Evolutionary conservation across 2,329 filamentous ascomycete genomes (phyloP).

Genomic region (Tolypocladium endophyticum): DNA sequence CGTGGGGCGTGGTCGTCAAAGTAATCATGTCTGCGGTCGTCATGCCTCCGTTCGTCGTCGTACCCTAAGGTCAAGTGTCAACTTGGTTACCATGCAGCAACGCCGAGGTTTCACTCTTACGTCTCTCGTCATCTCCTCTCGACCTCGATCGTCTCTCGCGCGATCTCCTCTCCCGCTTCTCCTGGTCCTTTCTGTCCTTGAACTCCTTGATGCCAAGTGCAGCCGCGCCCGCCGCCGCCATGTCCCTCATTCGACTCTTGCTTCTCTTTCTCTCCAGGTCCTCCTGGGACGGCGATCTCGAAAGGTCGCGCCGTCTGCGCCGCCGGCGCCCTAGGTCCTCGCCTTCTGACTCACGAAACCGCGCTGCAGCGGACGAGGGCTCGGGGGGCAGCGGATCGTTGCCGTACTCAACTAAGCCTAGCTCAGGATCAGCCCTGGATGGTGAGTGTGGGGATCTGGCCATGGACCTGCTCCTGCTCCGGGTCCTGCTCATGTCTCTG

Average conservation of each 20-base stretch:
- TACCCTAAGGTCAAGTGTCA: constrained; percentile 16
- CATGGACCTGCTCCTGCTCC: constrained; percentile 39
- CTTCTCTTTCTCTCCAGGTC: constrained; percentile 35
- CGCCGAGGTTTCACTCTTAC: constrained; percentile 14
- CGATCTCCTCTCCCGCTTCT: constrained; percentile 22
- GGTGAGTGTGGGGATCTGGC: constrained; percentile 39
- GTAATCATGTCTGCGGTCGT: constrained; percentile 21
- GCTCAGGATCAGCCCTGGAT: constrained; percentile 50
- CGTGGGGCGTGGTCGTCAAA: constrained; percentile 24
- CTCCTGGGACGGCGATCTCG: constrained; percentile 22
- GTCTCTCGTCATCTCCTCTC: constrained; percentile 10
- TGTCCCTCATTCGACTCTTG: constrained; percentile 41
- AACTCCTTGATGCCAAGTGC: constrained; percentile 54
- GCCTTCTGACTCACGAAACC: constrained; percentile 37
- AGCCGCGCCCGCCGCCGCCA: constrained; percentile 48
- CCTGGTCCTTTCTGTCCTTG: constrained; percentile 36
- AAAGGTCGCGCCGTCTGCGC: constrained; percentile 26
- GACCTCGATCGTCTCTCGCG: constrained; percentile 25
- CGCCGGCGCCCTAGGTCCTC: constrained; percentile 30
- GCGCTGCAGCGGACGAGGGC: constrained; percentile 20
- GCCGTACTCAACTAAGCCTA: constrained; percentile 61
- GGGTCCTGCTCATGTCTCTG: constrained; percentile 18
- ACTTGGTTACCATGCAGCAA: not conserved
- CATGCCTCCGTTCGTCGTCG: constrained; percentile 22
- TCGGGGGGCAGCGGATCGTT: constrained; percentile 41